Evolutionary conservation across 2,329 filamentous ascomycete species (phyloP).

Genomic region (Diaporthe ampelina): DNA sequence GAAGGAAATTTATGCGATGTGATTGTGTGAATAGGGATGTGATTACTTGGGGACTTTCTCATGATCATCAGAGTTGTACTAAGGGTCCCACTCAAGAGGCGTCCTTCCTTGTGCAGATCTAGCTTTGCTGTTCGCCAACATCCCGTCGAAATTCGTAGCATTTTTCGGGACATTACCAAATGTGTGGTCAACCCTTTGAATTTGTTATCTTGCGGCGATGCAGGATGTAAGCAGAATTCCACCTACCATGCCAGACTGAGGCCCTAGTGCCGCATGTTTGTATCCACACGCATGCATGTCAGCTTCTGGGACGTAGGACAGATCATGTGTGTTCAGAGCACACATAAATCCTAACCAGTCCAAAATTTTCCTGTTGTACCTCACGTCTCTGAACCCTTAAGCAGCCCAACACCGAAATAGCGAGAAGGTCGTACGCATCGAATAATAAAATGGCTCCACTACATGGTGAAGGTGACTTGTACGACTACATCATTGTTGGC

Average conservation of each 20-base stretch:
- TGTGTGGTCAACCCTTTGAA: neutral
- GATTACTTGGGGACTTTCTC: neutral
- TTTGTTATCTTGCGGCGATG: neutral
- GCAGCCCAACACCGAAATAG: neutral
- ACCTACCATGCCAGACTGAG: neutral
- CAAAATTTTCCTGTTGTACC: neutral
- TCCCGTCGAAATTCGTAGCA: no score
- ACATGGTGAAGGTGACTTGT: slow-evolving; percentile 41
- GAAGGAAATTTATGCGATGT: no score
- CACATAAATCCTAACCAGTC: no score
- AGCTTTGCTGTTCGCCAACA: no score
- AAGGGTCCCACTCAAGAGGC: no score
- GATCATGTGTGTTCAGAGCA: neutral
- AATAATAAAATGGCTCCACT: neutral
- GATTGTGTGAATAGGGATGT: neutral
- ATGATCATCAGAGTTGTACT: neutral
- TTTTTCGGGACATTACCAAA: no score
- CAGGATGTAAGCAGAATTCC: neutral
- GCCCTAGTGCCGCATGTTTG: neutral
- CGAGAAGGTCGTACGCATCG: neutral
- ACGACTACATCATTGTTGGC: slow-evolving; percentile 63
- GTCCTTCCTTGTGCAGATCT: no score
- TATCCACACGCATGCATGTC: neutral
- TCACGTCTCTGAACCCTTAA: neutral
- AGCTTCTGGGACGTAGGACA: neutral